phyloP scores from a whole-genome alignment of 306 rosid species.

The Quillaja saponaria region DNA sequence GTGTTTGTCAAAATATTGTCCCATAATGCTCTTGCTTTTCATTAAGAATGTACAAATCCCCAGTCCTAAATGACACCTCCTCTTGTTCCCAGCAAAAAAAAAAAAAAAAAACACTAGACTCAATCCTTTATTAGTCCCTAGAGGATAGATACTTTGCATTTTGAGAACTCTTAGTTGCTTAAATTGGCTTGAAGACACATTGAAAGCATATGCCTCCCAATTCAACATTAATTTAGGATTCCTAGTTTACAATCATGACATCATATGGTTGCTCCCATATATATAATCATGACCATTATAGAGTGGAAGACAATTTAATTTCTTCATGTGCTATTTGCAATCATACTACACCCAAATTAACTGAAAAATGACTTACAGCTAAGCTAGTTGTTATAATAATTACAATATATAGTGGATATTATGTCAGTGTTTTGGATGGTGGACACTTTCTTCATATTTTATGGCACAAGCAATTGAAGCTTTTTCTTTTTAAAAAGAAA shows the following conservation, averaged over 20 bases:
- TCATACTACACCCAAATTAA: conserved; percentile 38
- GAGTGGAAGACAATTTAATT: conserved; percentile 53
- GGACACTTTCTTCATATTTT: too few species aligned
- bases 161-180: background rate
- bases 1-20: too few species aligned
- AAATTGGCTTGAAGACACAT: conserved; percentile 19
- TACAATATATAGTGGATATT: too few species aligned
- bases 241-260: conserved; percentile 46
- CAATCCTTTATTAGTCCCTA: too few species aligned
- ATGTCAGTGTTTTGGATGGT: too few species aligned
- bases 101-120: too few species aligned
- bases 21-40: too few species aligned
- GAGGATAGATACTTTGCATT: too few species aligned
- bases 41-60: too few species aligned
- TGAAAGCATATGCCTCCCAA: conserved; percentile 26
- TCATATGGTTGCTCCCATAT: conserved; percentile 30
- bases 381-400: conserved; percentile 5
- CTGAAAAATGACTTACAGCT: conserved; percentile 24
- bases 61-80: too few species aligned
- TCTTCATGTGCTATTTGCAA: conserved; percentile 31
- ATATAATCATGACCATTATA: conserved; percentile 36
- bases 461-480: too few species aligned
- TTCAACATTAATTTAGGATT: conserved; percentile 46
- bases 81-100: too few species aligned
- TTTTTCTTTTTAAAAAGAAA: conserved; percentile 23